Percentiles rank a stretch among this genome's conserved stretches.
These are phyloP conservation scores for Globisporangium takayamanum DNA, from an alignment of 352 stramenopile species.

Conservation along the genomic window DNA sequence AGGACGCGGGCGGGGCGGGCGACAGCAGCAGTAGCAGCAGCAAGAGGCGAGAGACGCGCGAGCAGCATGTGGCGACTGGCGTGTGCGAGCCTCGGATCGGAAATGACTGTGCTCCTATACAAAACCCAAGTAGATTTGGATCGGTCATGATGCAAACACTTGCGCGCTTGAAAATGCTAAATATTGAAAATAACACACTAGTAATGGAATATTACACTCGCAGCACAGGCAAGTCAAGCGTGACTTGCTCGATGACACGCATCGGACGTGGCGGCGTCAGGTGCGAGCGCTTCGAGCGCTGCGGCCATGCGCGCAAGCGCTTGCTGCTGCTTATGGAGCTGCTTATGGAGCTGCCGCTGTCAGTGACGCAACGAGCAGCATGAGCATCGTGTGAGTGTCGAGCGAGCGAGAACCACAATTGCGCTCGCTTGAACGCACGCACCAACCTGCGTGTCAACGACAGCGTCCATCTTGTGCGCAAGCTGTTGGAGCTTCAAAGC, in stretches of 20 bases:
- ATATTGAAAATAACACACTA: background rate
- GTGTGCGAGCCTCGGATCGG: background rate
- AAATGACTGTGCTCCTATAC: background rate
- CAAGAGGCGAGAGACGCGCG: slow-evolving; percentile 24
- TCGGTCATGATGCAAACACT: background rate
- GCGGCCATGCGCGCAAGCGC: slow-evolving; percentile 31
- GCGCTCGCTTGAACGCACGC: background rate
- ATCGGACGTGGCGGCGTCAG: background rate
- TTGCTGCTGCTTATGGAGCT: slow-evolving; percentile 29
- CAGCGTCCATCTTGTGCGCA: slow-evolving; percentile 25
- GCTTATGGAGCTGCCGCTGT: slow-evolving; percentile 29
- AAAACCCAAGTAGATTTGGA: background rate
- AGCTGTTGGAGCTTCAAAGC: slow-evolving; percentile 23
- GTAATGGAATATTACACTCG: background rate
- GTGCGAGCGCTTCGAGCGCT: slow-evolving; percentile 22
- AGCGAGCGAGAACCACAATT: background rate
- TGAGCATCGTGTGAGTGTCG: too few species aligned
- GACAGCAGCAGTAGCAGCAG: background rate
- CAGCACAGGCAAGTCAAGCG: background rate
- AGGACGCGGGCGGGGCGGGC: background rate
- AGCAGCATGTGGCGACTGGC: slow-evolving; percentile 33
- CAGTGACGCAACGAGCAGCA: background rate
- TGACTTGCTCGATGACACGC: background rate
- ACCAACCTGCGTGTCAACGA: slow-evolving; percentile 30
- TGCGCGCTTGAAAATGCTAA: background rate